Evolutionary conservation across 108 stramenopile genomes (phyloP).

Genomic region (Cylindrotheca fusiformis): DNA sequence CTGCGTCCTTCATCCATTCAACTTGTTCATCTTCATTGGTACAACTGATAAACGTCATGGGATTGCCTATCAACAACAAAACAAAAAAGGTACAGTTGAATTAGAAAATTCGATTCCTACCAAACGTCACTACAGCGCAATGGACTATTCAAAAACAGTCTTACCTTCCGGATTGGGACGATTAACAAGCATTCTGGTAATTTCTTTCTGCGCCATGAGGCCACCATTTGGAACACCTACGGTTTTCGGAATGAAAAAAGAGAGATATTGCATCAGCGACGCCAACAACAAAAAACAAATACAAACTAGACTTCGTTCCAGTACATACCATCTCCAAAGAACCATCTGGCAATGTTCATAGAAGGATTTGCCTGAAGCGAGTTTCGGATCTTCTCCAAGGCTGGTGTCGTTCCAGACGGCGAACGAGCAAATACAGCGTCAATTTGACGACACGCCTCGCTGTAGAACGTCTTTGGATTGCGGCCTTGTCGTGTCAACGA

Average conservation of each 20-base stretch:
- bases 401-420: constrained; percentile 45
- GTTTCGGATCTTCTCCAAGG: constrained; percentile 42
- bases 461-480: constrained; percentile 28
- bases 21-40: constrained; percentile 56
- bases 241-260: no score
- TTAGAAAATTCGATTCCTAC: no score
- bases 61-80: no score
- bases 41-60: constrained; percentile 53
- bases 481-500: constrained; percentile 29
- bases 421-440: constrained; percentile 31
- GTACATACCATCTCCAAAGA: constrained; percentile 62
- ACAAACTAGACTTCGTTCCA: no score
- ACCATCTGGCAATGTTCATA: constrained; percentile 38
- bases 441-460: constrained; percentile 26
- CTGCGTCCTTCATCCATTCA: constrained; percentile 62
- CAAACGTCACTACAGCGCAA: no score
- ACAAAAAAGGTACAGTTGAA: no score
- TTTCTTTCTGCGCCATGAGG: constrained; percentile 32
- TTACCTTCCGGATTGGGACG: constrained; percentile 33
- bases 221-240: constrained; percentile 55
- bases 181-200: constrained; percentile 33
- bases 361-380: constrained; percentile 30
- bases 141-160: no score
- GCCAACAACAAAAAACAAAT: no score
- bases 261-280: no score